phyloP scores from a whole-genome alignment of 2,329 filamentous ascomycete genomes.

The Xylariaceae sp. region DNA sequence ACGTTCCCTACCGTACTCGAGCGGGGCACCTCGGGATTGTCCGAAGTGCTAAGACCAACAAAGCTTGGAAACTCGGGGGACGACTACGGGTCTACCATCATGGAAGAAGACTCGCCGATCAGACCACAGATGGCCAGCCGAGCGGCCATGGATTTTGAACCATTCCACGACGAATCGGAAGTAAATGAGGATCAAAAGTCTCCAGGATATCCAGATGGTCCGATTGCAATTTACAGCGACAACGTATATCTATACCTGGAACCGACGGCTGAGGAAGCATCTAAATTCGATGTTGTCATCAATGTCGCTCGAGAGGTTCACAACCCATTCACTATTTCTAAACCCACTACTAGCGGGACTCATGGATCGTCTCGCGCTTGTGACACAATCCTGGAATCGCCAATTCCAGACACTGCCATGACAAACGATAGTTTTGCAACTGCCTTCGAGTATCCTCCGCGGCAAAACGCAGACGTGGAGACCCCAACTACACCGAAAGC shows the following conservation, averaged over 20 bases:
- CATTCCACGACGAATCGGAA: conserved; percentile 63
- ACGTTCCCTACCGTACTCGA: conserved; percentile 59
- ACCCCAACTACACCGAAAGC: conserved; percentile 61
- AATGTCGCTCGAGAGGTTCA: conserved; percentile 81
- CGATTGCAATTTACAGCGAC: conserved; percentile 77
- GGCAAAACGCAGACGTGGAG: conserved; percentile 37
- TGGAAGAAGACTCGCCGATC: conserved; percentile 58
- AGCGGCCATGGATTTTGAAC: conserved; percentile 56
- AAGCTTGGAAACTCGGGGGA: conserved; percentile 34
- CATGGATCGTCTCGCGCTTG: conserved; percentile 27
- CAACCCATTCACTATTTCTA: conserved; percentile 61
- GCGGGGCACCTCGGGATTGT: conserved; percentile 59
- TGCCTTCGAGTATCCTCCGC: conserved; percentile 55
- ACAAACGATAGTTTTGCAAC: conserved; percentile 59
- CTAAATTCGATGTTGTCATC: conserved; percentile 76
- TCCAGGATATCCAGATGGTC: conserved; percentile 77
- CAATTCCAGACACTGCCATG: conserved; percentile 54
- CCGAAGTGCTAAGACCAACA: conserved; percentile 54
- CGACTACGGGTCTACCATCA: conserved; percentile 43
- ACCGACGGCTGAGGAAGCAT: conserved; percentile 73
- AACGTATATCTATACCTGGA: conserved; percentile 78
- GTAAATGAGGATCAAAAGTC: conserved; percentile 78
- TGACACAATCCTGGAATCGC: conserved; percentile 41
- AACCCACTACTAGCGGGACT: conserved; percentile 24
- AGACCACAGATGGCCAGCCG: conserved; percentile 61